phyloP scores from a whole-genome alignment of 1,139 yeast genomes.

The Taphrina populina region DNA sequence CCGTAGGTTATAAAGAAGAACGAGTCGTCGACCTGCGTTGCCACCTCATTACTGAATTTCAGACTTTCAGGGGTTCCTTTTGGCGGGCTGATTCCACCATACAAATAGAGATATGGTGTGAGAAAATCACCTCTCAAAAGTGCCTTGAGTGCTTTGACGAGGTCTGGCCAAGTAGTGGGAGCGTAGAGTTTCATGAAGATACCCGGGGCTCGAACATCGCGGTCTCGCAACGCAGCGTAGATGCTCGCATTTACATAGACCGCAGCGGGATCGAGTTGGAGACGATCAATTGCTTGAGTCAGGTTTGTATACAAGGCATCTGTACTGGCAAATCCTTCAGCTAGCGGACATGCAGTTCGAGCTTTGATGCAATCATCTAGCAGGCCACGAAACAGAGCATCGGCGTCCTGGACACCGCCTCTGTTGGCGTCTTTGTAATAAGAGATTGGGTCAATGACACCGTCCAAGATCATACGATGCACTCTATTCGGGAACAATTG shows the following conservation, averaged over 20 bases:
- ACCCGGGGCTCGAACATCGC: not conserved
- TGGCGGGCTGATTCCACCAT: not conserved
- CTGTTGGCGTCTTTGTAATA: not conserved
- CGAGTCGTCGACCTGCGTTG: slow-evolving; percentile 6
- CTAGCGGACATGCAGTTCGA: not conserved
- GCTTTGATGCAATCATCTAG: not conserved
- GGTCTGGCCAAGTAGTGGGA: not conserved
- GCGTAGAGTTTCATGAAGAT: not conserved
- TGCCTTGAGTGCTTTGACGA: not conserved
- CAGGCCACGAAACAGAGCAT: not conserved
- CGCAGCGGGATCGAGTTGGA: not conserved
- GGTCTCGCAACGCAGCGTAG: not conserved
- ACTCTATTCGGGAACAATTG: not conserved
- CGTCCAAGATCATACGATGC: slow-evolving; percentile 1
- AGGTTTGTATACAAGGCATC: not conserved
- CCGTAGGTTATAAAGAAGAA: not conserved
- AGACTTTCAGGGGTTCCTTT: not conserved
- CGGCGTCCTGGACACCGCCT: not conserved
- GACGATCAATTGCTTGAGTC: not conserved
- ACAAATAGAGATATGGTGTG: not conserved
- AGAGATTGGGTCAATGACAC: not conserved
- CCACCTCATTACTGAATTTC: not conserved
- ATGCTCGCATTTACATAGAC: not conserved
- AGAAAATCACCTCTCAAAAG: slow-evolving; percentile 1
- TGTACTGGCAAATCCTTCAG: not conserved